Conservation (phyloP, 1,284 basidiomycete species). For the Leccinum pallidistipes region DNA sequence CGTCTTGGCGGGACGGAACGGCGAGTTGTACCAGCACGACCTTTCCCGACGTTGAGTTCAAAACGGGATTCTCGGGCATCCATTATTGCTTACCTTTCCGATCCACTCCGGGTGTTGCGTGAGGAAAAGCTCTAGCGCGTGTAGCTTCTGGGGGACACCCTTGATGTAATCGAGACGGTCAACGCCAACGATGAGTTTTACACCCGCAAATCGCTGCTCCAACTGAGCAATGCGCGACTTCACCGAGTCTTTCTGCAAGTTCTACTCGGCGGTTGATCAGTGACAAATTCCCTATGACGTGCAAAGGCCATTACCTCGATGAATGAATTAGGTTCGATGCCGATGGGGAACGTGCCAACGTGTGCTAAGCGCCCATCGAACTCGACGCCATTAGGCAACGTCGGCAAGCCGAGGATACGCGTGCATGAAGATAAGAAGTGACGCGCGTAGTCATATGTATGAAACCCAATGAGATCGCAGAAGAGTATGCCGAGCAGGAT, state of each 20-base stretch:
- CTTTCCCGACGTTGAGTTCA: slow-evolving; percentile 37
- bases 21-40: slow-evolving; percentile 96
- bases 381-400: slow-evolving; percentile 97
- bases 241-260: slow-evolving; percentile 78
- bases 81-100: slow-evolving; percentile 66
- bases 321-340: slow-evolving; percentile 94
- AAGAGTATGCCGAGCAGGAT: slow-evolving; percentile 94
- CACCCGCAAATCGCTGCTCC: slow-evolving; percentile 88
- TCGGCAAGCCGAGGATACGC: slow-evolving; percentile 92
- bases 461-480: slow-evolving; percentile 97
- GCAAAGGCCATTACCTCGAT: slow-evolving; percentile 57
- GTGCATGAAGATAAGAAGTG: slow-evolving; percentile 99
- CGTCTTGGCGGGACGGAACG: slow-evolving; percentile 96
- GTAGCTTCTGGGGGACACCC: slow-evolving; percentile 97
- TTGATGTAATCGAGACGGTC: slow-evolving; percentile 99
- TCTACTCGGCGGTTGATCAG: slow-evolving; percentile 42
- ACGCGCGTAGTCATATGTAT: slow-evolving; percentile 99
- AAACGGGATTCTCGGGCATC: background rate
- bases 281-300: background rate
- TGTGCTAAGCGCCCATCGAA: slow-evolving; percentile 94
- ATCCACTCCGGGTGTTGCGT: slow-evolving; percentile 99
- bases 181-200: slow-evolving; percentile 98
- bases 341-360: slow-evolving; percentile 98
- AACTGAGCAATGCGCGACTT: slow-evolving; percentile 79
- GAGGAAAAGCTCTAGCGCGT: slow-evolving; percentile 95